phyloP scores from a whole-genome alignment of 352 stramenopile genomes.

The Globisporangium polare region DNA sequence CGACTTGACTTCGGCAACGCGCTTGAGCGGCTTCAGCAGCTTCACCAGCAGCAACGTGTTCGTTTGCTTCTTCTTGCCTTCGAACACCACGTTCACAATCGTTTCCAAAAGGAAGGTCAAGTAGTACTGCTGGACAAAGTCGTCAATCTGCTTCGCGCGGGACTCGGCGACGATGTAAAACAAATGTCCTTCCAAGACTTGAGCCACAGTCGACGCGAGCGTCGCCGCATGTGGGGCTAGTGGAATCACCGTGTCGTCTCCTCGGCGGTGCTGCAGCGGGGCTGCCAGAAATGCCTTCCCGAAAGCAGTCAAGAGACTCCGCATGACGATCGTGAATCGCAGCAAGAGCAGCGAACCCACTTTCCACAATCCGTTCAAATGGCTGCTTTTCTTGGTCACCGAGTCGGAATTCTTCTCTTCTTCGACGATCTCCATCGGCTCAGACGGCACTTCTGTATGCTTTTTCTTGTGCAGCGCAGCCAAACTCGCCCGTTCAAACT shows the following conservation, averaged over 20 bases:
- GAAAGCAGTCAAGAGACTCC: slow-evolving; percentile 57
- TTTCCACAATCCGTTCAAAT: slow-evolving; percentile 61
- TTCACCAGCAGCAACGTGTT: slow-evolving; percentile 72
- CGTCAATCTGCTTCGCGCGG: slow-evolving; percentile 41
- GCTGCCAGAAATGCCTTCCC: slow-evolving; percentile 64
- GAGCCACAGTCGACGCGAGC: slow-evolving; percentile 37
- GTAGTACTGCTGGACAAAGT: slow-evolving; percentile 74
- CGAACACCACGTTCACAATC: slow-evolving; percentile 65
- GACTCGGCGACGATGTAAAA: slow-evolving; percentile 40
- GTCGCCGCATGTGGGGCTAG: slow-evolving; percentile 56
- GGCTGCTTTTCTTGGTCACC: not conserved
- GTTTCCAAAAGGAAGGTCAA: slow-evolving; percentile 78
- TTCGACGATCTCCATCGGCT: slow-evolving; percentile 9
- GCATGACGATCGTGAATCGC: slow-evolving; percentile 71
- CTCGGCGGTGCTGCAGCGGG: slow-evolving; percentile 59
- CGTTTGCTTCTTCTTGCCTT: slow-evolving; percentile 70
- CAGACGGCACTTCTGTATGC: slow-evolving; percentile 6
- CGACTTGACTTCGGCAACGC: slow-evolving; percentile 12
- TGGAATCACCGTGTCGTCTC: slow-evolving; percentile 50
- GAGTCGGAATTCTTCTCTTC: slow-evolving; percentile 1
- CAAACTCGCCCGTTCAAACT: slow-evolving; percentile 69
- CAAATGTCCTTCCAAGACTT: slow-evolving; percentile 48
- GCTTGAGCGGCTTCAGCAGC: slow-evolving; percentile 41
- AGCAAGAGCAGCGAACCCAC: slow-evolving; percentile 73
- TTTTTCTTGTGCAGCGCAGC: slow-evolving; percentile 48